Percentiles rank a stretch among this genome's conserved stretches.
phyloP scores from a whole-genome alignment of 2,329 filamentous ascomycete genomes.

The Hawksworthiomyces lignivorus region DNA sequence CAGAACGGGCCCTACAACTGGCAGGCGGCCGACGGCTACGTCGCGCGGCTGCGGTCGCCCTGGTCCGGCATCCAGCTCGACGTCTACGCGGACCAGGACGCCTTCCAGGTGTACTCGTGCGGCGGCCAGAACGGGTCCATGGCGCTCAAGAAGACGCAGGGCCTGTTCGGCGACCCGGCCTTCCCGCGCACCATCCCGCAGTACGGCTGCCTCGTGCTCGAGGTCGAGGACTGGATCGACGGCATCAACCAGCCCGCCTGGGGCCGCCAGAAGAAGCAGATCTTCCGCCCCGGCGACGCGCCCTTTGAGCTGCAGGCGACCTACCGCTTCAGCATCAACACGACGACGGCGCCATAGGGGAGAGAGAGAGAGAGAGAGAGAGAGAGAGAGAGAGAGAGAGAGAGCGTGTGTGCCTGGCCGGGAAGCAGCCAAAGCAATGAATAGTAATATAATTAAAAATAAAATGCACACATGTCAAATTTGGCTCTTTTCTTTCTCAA shows the following conservation, averaged over 20 bases:
- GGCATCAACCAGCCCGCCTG: constrained; percentile 88
- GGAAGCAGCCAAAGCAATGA: too few species aligned
- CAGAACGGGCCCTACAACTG: constrained; percentile 54
- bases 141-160: constrained; percentile 63
- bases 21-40: constrained; percentile 46
- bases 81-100: constrained; percentile 74
- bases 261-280: constrained; percentile 57
- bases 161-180: constrained; percentile 43
- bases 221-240: constrained; percentile 91
- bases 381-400: neutral
- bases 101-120: constrained; percentile 85
- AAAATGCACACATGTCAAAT: too few species aligned
- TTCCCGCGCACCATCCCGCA: constrained; percentile 58
- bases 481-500: too few species aligned
- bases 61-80: constrained; percentile 81
- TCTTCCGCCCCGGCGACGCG: constrained; percentile 51
- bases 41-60: constrained; percentile 60
- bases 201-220: constrained; percentile 83
- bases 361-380: neutral
- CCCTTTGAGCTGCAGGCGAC: constrained; percentile 56
- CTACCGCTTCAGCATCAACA: constrained; percentile 50
- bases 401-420: too few species aligned
- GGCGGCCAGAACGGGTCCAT: constrained; percentile 64
- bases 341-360: constrained; percentile 8
- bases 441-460: too few species aligned